phyloP scores from a whole-genome alignment of 2,329 filamentous ascomycete species.

The Calycina marina region DNA sequence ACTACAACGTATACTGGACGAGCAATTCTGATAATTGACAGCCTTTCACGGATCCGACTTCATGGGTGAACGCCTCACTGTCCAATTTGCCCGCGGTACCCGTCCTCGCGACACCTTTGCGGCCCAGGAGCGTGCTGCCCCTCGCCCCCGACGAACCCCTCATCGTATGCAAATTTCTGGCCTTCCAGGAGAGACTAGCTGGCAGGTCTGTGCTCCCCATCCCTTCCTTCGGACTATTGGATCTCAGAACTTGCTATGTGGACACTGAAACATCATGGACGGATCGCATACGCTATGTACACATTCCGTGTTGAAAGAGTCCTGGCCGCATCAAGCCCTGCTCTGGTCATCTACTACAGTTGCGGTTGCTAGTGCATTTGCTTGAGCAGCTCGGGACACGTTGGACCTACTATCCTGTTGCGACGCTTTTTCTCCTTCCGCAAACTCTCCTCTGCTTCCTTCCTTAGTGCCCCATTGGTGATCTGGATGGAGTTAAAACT shows the following conservation, averaged over 20 bases:
- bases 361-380: constrained; percentile 23
- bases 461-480: constrained; percentile 15
- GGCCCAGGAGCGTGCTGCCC: constrained; percentile 46
- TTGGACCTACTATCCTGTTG: constrained; percentile 14
- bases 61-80: constrained; percentile 93
- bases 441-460: constrained; percentile 21
- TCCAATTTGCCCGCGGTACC: constrained; percentile 92
- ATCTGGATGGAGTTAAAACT: constrained; percentile 18
- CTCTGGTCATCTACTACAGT: constrained; percentile 12
- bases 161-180: constrained; percentile 96
- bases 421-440: constrained; percentile 20
- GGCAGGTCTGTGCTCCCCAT: constrained; percentile 89
- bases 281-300: constrained; percentile 20
- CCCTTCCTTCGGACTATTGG: constrained; percentile 32
- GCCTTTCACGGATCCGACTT: constrained; percentile 84
- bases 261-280: constrained; percentile 21
- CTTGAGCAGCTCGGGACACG: constrained; percentile 20
- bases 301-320: constrained; percentile 15
- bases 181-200: constrained; percentile 96
- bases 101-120: constrained; percentile 52
- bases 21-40: constrained; percentile 10
- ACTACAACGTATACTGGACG: background rate
- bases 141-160: constrained; percentile 82
- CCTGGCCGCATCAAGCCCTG: constrained; percentile 19
- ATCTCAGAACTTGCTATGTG: constrained; percentile 24